A percentile compares a stretch with the other conserved stretches of the same genome.
These are phyloP conservation scores for Penicillium coffeae DNA, from an alignment of 495 filamentous ascomycete species.

Conservation along the genomic window DNA sequence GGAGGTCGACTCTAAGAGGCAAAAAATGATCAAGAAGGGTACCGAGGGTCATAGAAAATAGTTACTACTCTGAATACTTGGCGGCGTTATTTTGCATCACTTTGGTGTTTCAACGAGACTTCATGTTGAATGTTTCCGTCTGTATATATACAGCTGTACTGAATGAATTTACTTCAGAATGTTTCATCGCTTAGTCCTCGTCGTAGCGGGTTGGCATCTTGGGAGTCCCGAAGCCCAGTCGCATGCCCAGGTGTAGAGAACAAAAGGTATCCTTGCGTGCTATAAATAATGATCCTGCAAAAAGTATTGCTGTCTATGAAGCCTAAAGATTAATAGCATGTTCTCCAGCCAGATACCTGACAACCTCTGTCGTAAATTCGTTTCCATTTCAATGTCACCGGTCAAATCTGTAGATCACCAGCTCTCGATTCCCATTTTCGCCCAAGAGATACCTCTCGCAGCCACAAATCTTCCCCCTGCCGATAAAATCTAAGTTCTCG, in stretches of 20 bases:
- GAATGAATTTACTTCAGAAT: background rate
- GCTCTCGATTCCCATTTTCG: conserved; percentile 47
- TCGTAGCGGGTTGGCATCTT: too few species aligned
- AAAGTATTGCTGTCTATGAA: too few species aligned
- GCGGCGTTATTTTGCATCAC: conserved; percentile 23
- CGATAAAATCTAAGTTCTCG: conserved; percentile 50
- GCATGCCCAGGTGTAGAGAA: too few species aligned
- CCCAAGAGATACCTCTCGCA: conserved; percentile 63
- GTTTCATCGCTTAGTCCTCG: too few species aligned
- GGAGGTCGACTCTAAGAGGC: conserved; percentile 46
- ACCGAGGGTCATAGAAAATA: conserved; percentile 46
- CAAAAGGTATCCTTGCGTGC: too few species aligned
- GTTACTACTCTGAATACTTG: conserved; percentile 9
- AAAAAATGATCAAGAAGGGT: conserved; percentile 51
- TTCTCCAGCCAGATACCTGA: too few species aligned
- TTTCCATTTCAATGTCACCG: conserved; percentile 13
- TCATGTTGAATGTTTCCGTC: background rate
- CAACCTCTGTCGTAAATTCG: conserved; percentile 3
- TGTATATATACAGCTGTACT: background rate
- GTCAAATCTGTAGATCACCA: conserved; percentile 56
- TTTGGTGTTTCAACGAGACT: conserved; percentile 17
- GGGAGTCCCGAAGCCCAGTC: too few species aligned
- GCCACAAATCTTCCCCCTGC: conserved; percentile 54
- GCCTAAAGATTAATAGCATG: too few species aligned
- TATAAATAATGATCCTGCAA: too few species aligned